Evolutionary conservation across 2,329 filamentous ascomycete species (phyloP).

Genomic region (Xylariaceae sp.): DNA sequence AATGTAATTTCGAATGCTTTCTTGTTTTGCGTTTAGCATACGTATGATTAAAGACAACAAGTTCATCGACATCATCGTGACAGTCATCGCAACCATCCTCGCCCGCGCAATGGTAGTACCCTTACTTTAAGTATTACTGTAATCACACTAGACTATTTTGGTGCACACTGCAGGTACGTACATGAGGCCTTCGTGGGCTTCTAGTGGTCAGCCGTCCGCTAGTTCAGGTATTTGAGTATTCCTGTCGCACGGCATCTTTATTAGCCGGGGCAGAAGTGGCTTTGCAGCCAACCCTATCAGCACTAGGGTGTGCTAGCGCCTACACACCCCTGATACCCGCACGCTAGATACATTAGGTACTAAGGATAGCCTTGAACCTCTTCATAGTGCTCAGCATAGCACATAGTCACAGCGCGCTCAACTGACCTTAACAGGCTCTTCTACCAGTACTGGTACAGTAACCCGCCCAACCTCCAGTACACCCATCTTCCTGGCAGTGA

Average conservation of each 20-base stretch:
- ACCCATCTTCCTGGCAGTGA: neutral
- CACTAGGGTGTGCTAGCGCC: conserved; percentile 9
- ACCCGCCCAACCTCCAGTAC: neutral
- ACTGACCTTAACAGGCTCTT: neutral
- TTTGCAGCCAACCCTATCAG: conserved; percentile 21
- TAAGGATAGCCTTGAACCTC: neutral
- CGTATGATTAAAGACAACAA: neutral
- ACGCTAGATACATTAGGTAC: neutral
- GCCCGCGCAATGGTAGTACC: neutral
- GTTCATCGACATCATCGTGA: too few relatives aligned
- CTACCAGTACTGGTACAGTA: neutral
- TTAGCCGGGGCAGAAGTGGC: conserved; percentile 19
- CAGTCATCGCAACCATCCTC: too few relatives aligned
- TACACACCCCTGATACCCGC: neutral
- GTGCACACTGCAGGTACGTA: neutral
- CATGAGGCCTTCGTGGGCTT: neutral
- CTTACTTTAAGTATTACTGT: conserved; percentile 13
- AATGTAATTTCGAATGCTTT: too few relatives aligned
- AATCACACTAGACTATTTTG: conserved; percentile 12
- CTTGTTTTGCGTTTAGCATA: too few relatives aligned
- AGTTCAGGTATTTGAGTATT: conserved; percentile 27
- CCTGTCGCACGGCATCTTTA: conserved; percentile 19
- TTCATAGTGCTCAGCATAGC: too few relatives aligned
- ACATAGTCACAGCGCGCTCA: too few relatives aligned
- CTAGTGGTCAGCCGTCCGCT: conserved; percentile 14